These are phyloP conservation scores for Coniochaeta pulveracea DNA, from an alignment of 2,329 filamentous ascomycete species.

Conservation along the genomic window DNA sequence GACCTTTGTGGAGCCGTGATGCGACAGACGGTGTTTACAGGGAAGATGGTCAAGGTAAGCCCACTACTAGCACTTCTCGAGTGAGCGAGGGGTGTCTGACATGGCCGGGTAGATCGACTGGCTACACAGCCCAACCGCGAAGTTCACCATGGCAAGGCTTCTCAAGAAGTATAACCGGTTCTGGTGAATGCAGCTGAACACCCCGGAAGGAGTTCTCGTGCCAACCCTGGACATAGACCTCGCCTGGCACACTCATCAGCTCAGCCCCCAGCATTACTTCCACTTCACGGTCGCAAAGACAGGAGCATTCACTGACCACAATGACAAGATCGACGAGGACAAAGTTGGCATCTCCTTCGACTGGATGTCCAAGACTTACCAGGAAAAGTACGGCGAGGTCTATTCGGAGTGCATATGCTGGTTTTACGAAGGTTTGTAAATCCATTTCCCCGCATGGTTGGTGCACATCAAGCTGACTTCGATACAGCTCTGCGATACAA, in stretches of 20 bases:
- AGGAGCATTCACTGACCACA: constrained; percentile 60
- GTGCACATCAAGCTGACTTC: too few relatives aligned
- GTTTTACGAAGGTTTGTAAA: constrained; percentile 86
- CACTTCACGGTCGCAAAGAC: constrained; percentile 35
- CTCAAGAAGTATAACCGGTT: constrained; percentile 56
- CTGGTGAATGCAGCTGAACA: constrained; percentile 40
- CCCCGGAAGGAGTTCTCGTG: constrained; percentile 40
- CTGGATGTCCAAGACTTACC: constrained; percentile 62
- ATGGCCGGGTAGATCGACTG: too few relatives aligned
- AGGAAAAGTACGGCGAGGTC: constrained; percentile 49
- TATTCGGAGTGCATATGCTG: constrained; percentile 74
- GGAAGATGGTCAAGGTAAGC: constrained; percentile 66
- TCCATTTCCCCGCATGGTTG: too few relatives aligned
- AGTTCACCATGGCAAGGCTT: constrained; percentile 52
- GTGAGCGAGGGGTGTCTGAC: too few relatives aligned
- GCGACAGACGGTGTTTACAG: constrained; percentile 53
- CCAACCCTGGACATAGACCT: constrained; percentile 67
- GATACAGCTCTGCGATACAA: too few relatives aligned
- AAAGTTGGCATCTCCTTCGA: constrained; percentile 55
- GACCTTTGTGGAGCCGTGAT: constrained; percentile 56
- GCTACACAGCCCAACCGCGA: constrained; percentile 59
- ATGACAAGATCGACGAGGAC: constrained; percentile 69
- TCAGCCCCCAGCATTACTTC: constrained; percentile 54
- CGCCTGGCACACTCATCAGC: constrained; percentile 73
- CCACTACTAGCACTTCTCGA: too few relatives aligned